Evolutionary conservation across 2,329 filamentous ascomycete genomes (phyloP), one percentile per base, ranked within the genome.

Genomic region (Arthroderma sp.): DNA sequence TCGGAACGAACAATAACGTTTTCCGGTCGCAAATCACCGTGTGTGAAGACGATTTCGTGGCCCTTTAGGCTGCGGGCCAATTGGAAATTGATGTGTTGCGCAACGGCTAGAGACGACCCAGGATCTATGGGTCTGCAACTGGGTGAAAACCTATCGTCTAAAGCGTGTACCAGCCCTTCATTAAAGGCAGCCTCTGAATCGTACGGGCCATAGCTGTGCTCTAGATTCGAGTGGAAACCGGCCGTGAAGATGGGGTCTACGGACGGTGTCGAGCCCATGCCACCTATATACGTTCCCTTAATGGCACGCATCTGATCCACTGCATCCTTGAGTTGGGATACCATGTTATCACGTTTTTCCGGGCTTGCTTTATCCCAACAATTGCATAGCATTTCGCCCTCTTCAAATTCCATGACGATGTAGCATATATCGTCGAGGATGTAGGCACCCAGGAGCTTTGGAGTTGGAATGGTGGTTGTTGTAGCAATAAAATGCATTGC

Each of bases 1-100:
- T 53, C 51, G 7, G 39, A 32, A n/a, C 44, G 40, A 29, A 58
- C 51, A 9, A 59, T 37, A 3, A 60, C 52, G 37, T 60, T 60
- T 10, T 50, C 50, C 5, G 53, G 48, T 22, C 54, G 50, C 31
- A 60, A 36, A 38, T 57, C 54, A 5, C 49, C 49, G 41, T 55
- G 56, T 5, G 53, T 54, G 49, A 58, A 55, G 7, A 56, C 46
- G 32, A 54, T 56, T 15, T 45, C 44, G 27, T 54, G 47, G 4
- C 45, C 45, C 37, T 47, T 52, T 10, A 55, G 43, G 10, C 30
- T 42, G 34, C 53, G 38, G 2, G 52, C 47, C 7, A 47, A 52
- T 47, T 54, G 51, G 15, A 51, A 48, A 10, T 50, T 22, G 11
- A 50, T 40, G 15, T 46, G 42, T 29, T 44, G 41, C 11, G 10